phyloP scores from a whole-genome alignment of 1,139 yeast genomes.

The Magnusiomyces tetraspermus region DNA sequence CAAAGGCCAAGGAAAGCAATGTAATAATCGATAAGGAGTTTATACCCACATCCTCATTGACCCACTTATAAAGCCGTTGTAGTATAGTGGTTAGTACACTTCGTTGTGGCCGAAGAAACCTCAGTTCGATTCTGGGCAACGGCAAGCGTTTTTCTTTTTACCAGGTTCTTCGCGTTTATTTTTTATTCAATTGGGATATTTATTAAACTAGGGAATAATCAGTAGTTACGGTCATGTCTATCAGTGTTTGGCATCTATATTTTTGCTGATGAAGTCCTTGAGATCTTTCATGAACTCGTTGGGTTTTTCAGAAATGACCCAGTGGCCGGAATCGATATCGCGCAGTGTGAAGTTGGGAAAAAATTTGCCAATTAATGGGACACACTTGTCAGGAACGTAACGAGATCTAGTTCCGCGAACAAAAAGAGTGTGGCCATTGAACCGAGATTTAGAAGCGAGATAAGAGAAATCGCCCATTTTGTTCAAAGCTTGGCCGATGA shows the following conservation, averaged over 20 bases:
- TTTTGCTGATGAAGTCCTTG: conserved; percentile 10
- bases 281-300: conserved; percentile 19
- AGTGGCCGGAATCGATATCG: conserved; percentile 81
- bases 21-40: neutral
- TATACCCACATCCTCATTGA: neutral
- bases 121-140: conserved; percentile 39
- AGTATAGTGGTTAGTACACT: conserved; percentile 40
- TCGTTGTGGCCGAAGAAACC: conserved; percentile 41
- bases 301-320: conserved; percentile 40
- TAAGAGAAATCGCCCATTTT: conserved; percentile 44
- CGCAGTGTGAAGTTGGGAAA: conserved; percentile 71
- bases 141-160: conserved; percentile 26
- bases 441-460: neutral
- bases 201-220: too few relatives aligned
- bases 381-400: conserved; percentile 67
- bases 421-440: too few relatives aligned
- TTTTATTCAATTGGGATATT: neutral
- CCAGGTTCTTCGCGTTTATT: neutral
- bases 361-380: conserved; percentile 63
- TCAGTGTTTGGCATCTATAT: neutral
- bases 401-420: neutral
- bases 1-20: too few relatives aligned
- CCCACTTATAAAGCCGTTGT: conserved; percentile 29
- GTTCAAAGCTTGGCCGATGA: conserved; percentile 36
- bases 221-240: too few relatives aligned